phyloP scores from a whole-genome alignment of 345 rosid species.

The Turnera subulata region DNA sequence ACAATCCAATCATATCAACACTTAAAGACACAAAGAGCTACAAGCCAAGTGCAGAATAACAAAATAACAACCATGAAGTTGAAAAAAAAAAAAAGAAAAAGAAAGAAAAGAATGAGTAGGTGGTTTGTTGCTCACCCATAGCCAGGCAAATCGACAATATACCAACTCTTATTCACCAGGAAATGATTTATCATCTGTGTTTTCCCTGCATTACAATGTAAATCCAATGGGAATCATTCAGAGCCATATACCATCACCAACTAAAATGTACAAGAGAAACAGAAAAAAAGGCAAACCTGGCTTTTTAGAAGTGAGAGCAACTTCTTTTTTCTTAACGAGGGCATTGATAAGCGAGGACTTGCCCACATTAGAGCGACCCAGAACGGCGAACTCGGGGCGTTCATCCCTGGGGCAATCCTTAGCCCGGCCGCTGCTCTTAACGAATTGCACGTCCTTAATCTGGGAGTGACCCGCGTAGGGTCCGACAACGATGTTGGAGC shows the following conservation, averaged over 20 bases:
- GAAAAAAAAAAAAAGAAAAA: background rate
- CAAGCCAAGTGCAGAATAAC: too few species aligned
- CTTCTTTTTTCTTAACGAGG: constrained; percentile 75
- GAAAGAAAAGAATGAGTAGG: background rate
- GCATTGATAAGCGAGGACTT: constrained; percentile 92
- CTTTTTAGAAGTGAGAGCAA: constrained; percentile 95
- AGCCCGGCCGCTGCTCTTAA: constrained; percentile 80
- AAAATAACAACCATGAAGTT: too few species aligned
- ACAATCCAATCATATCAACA: too few species aligned
- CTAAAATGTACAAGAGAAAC: background rate
- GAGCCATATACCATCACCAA: background rate
- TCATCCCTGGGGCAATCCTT: constrained; percentile 85
- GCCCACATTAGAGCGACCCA: constrained; percentile 94
- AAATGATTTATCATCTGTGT: constrained; percentile 95
- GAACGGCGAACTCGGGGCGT: constrained; percentile 78
- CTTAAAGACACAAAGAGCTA: too few species aligned
- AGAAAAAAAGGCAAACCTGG: constrained; percentile 49
- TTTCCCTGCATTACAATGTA: constrained; percentile 50
- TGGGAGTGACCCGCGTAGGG: constrained; percentile 87
- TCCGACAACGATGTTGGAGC: constrained; percentile 83
- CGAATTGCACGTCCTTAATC: constrained; percentile 83
- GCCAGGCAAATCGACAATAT: constrained; percentile 95
- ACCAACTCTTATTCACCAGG: constrained; percentile 92
- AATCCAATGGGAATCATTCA: background rate
- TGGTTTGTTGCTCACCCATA: constrained; percentile 57